These are phyloP conservation scores for Phytophthora rubi DNA, from an alignment of 352 stramenopile genomes.

Conservation along the genomic window DNA sequence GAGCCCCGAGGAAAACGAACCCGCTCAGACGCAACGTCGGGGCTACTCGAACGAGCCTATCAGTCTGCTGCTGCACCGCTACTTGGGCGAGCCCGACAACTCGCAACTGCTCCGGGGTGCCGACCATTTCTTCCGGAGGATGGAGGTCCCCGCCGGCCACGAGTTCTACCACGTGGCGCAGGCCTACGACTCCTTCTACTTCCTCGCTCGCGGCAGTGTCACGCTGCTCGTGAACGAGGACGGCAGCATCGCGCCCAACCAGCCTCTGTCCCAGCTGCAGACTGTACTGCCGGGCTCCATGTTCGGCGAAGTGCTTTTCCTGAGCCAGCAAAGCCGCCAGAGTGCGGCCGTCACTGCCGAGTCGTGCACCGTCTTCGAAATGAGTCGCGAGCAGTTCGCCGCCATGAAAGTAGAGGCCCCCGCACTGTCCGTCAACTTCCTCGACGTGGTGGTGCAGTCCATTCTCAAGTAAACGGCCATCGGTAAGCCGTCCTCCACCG, in stretches of 20 bases:
- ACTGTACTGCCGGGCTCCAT: slow-evolving; percentile 70
- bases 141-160: slow-evolving; percentile 49
- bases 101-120: slow-evolving; percentile 61
- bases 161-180: slow-evolving; percentile 72
- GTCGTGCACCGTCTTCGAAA: slow-evolving; percentile 62
- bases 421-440: slow-evolving; percentile 67
- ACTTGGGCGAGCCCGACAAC: slow-evolving; percentile 72
- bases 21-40: slow-evolving; percentile 12
- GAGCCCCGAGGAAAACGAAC: slow-evolving; percentile 30
- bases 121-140: slow-evolving; percentile 61
- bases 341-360: slow-evolving; percentile 50
- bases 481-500: neutral
- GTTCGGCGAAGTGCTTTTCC: slow-evolving; percentile 87
- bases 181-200: slow-evolving; percentile 63
- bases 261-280: slow-evolving; percentile 57
- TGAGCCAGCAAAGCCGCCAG: slow-evolving; percentile 61
- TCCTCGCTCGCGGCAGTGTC: slow-evolving; percentile 70
- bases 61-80: slow-evolving; percentile 70
- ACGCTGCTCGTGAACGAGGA: slow-evolving; percentile 78
- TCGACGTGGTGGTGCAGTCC: slow-evolving; percentile 78
- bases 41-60: slow-evolving; percentile 51
- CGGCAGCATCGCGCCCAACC: slow-evolving; percentile 44
- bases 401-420: slow-evolving; percentile 57
- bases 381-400: slow-evolving; percentile 66
- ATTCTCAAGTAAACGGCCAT: slow-evolving; percentile 45